Evolutionary conservation across 2,329 filamentous ascomycete species (phyloP).

Genomic region (Pyrenochaeta sp.): DNA sequence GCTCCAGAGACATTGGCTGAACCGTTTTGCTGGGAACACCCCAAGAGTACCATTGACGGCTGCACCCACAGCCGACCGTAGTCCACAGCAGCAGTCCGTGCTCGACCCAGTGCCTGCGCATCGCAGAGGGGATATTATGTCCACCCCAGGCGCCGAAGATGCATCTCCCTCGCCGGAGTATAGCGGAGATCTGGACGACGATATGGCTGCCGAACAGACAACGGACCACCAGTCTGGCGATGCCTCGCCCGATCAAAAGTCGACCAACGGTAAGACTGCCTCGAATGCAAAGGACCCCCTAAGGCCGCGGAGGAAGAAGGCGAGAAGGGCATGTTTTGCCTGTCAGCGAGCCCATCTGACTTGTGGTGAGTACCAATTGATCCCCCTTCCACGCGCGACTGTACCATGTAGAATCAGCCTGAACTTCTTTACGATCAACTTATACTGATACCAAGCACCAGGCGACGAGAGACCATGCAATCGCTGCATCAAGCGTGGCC

Average conservation of each 20-base stretch:
- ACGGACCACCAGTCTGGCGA: conserved; percentile 50
- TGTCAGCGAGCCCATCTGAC: conserved; percentile 97
- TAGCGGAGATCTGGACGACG: conserved; percentile 51
- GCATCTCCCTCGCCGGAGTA: conserved; percentile 58
- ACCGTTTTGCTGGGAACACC: conserved; percentile 43
- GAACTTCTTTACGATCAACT: background rate
- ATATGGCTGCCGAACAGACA: conserved; percentile 56
- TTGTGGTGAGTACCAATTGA: conserved; percentile 78
- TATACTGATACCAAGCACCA: conserved; percentile 50
- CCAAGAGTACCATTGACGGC: conserved; percentile 49
- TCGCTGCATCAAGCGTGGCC: conserved; percentile 90
- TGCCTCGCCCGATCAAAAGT: conserved; percentile 42
- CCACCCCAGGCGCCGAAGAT: conserved; percentile 57
- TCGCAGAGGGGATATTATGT: conserved; percentile 55
- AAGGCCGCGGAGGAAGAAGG: conserved; percentile 93
- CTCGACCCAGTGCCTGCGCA: conserved; percentile 35
- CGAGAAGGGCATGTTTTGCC: conserved; percentile 91
- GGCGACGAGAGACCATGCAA: conserved; percentile 95
- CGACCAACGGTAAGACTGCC: conserved; percentile 41
- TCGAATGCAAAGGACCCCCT: conserved; percentile 83
- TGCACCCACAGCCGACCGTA: conserved; percentile 53
- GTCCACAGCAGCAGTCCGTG: conserved; percentile 48
- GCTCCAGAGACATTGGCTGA: conserved; percentile 47
- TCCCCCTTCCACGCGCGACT: background rate
- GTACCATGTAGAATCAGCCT: background rate